Conservation (phyloP, 441 rosid species). For the Capsella rubella region DNA sequence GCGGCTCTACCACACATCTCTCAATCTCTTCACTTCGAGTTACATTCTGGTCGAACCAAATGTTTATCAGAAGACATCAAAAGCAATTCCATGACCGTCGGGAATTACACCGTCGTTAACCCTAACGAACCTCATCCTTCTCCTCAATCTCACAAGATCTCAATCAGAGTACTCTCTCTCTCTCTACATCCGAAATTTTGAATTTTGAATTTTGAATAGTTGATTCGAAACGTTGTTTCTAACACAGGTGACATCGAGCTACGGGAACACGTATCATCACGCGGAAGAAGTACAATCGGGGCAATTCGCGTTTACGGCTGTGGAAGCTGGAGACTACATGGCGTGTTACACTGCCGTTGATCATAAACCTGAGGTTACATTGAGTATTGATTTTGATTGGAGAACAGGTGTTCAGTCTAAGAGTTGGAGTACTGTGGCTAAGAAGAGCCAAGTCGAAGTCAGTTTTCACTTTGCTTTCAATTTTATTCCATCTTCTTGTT, state of each 20-base stretch:
- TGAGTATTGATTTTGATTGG: conserved; percentile 74
- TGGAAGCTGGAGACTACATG: conserved; percentile 70
- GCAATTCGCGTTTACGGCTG: conserved; percentile 70
- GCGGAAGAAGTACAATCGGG: conserved; percentile 64
- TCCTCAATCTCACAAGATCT: conserved; percentile 66
- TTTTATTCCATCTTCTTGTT: not conserved
- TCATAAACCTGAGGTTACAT: conserved; percentile 51
- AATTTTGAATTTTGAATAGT: no score
- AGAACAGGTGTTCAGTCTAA: conserved; percentile 67
- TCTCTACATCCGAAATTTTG: not conserved
- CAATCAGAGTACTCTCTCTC: conserved; percentile 53
- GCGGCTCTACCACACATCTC: conserved; percentile 47
- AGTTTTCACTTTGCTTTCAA: conserved; percentile 20
- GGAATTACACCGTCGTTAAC: conserved; percentile 68
- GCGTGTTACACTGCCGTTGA: conserved; percentile 65
- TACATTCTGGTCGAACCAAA: conserved; percentile 67
- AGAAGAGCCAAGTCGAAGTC: conserved; percentile 76
- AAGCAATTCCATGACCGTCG: conserved; percentile 72
- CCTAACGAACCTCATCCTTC: conserved; percentile 56
- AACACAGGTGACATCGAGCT: conserved; percentile 63
- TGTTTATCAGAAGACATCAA: conserved; percentile 77
- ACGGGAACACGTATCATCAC: conserved; percentile 62
- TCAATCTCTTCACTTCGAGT: conserved; percentile 63
- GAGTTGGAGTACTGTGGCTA: conserved; percentile 68
- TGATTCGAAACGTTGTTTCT: not conserved